These are phyloP conservation scores for Lepidium aucheri DNA, from an alignment of 345 rosid species.

Conservation along the genomic window DNA sequence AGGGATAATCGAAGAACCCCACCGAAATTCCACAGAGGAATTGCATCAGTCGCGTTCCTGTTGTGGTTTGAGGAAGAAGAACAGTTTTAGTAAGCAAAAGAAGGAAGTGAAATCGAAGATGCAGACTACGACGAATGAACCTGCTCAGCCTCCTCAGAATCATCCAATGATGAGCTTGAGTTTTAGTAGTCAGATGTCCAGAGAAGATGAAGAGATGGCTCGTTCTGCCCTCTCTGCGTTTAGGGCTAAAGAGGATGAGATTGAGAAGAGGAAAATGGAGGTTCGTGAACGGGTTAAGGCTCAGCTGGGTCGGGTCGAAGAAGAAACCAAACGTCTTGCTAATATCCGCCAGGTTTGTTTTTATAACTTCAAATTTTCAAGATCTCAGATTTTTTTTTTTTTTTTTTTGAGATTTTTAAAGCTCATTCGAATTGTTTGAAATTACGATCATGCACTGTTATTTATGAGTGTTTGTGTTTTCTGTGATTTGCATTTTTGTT, in stretches of 20 bases:
- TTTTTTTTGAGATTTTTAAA: not conserved
- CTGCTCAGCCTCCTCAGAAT: constrained; percentile 25
- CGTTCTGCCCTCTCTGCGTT: constrained; percentile 83
- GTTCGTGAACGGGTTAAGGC: constrained; percentile 77
- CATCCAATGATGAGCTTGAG: constrained; percentile 48
- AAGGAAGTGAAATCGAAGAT: constrained; percentile 18
- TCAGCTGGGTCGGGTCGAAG: constrained; percentile 79
- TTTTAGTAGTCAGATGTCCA: constrained; percentile 78
- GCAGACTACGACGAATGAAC: constrained; percentile 30
- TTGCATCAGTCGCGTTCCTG: constrained; percentile 26
- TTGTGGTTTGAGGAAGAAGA: constrained; percentile 25
- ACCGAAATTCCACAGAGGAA: constrained; percentile 28
- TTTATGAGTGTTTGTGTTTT: not conserved
- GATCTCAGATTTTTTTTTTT: not conserved
- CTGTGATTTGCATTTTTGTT: not conserved
- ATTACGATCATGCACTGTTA: not conserved
- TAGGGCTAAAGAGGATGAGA: constrained; percentile 97
- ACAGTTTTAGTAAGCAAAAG: not conserved
- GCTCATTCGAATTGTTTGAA: not conserved
- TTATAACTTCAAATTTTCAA: not conserved
- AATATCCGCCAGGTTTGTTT: constrained; percentile 66
- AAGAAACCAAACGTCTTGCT: constrained; percentile 79
- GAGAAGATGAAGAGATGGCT: constrained; percentile 92
- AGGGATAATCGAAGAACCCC: constrained; percentile 25
- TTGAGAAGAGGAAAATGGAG: constrained; percentile 80